Evolutionary conservation across 129 eudicot genomes (phyloP), one percentile per base, ranked within the genome.

Genomic region (Smallanthus sonchifolius): DNA sequence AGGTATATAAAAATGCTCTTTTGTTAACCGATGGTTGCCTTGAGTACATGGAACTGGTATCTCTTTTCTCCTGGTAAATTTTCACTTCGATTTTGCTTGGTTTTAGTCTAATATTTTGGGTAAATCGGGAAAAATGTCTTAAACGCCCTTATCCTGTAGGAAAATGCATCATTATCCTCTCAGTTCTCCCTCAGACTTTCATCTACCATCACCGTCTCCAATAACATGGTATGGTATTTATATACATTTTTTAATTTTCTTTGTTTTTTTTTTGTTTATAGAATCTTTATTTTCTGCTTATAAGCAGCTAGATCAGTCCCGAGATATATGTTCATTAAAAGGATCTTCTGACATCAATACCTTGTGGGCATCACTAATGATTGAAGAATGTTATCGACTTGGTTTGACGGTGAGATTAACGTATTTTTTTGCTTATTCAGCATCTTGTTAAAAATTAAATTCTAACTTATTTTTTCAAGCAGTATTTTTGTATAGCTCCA

Each of bases 401-500:
- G 99, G 99, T 77, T 80, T 94, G 54, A 94, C 93, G 83, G 99
- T 94, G 76, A 85, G 99, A 71, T 64, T 40, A 10, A 39, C 13
- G 38, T 63, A 35, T 24, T 15, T 38, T 13, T 44, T 75, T 65
- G 45, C 72, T 65, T 30, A 51, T 45, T 40, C 28, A 37, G 44
- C 42, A 63, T 69, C 32, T 43, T 10, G 24, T 30, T 64, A 15
- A 24, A 62, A 20, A 40, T 49, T 7, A 40, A 4, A 52, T 10
- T 77, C 87, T 90, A 62, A 87, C 72, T 37, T 77, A 28, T 3
- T 75, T 84, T 73, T 79, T 80, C 68, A 47, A 85, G 39, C 75
- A 91, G 99, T 94, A 94, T 74, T 90, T 94, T 78, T 94, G 97
- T 87, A 77, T 94, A 88, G 99, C 99, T 80, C 99, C 99, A 72